Conservation (phyloP, 2,329 filamentous ascomycete genomes). For the Ilyonectria robusta region DNA sequence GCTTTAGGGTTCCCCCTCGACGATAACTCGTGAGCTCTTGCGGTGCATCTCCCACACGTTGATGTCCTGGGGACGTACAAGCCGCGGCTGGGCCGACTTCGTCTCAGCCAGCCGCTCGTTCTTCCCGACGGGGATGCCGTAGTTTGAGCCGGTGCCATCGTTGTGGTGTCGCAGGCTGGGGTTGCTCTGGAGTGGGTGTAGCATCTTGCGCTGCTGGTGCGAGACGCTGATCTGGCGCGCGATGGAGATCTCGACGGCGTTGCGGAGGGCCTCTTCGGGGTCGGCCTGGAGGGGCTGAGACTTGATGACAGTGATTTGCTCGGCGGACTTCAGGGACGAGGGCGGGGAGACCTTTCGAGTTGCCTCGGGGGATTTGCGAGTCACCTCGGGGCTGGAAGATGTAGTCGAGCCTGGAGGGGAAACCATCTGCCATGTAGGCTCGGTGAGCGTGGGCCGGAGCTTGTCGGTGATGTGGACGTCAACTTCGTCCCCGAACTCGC, state of each 20-base stretch:
- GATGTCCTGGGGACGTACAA: constrained; percentile 57
- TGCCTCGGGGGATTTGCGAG: constrained; percentile 25
- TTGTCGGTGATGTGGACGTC: constrained; percentile 49
- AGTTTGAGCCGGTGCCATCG: constrained; percentile 30
- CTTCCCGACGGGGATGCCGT: constrained; percentile 41
- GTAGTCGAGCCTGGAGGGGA: constrained; percentile 56
- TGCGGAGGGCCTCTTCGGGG: constrained; percentile 57
- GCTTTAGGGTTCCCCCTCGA: constrained; percentile 56
- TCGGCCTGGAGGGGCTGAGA: constrained; percentile 31
- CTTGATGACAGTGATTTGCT: constrained; percentile 40
- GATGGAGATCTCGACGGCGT: constrained; percentile 76
- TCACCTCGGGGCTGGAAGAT: constrained; percentile 33
- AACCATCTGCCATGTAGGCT: constrained; percentile 65
- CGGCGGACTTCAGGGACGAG: constrained; percentile 39
- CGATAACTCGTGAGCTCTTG: constrained; percentile 62
- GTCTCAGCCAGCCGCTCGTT: constrained; percentile 53
- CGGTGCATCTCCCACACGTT: constrained; percentile 64
- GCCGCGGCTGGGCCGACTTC: constrained; percentile 61
- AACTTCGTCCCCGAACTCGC: constrained; percentile 41
- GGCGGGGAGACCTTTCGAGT: constrained; percentile 34
- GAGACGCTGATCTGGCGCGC: constrained; percentile 78
- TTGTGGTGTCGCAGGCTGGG: constrained; percentile 41
- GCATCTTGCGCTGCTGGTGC: constrained; percentile 70
- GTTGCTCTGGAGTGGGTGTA: constrained; percentile 66
- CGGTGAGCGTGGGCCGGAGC: constrained; percentile 54